Evolutionary conservation across 75 land plant genomes (phyloP).

Genomic region (Adiantum capillusveneris): DNA sequence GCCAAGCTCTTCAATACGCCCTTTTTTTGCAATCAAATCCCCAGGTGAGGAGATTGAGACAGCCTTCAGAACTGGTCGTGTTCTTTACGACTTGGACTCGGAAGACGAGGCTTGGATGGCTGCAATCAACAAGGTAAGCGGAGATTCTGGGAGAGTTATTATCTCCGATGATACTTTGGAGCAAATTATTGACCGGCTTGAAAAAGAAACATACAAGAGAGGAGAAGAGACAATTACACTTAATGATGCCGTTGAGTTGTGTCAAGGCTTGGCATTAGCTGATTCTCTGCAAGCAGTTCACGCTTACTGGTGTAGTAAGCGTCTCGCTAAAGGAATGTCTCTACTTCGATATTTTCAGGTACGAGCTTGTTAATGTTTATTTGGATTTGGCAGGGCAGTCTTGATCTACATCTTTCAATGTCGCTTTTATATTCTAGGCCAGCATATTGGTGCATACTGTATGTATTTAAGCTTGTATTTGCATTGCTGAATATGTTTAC

Average conservation of each 20-base stretch:
- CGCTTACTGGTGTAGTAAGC: slow-evolving; percentile 65
- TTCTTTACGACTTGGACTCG: slow-evolving; percentile 92
- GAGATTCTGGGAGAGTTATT: slow-evolving; percentile 9
- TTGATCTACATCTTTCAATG: background rate
- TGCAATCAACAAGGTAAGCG: slow-evolving; percentile 20
- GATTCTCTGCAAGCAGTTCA: slow-evolving; percentile 49
- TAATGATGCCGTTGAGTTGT: slow-evolving; percentile 32
- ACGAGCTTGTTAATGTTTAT: background rate
- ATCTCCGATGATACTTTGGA: slow-evolving; percentile 75
- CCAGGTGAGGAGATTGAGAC: slow-evolving; percentile 71
- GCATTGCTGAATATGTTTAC: too few species aligned
- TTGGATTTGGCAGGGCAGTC: slow-evolving; percentile 1
- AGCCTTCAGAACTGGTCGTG: slow-evolving; percentile 56
- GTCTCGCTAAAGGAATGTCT: slow-evolving; percentile 70
- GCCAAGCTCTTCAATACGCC: slow-evolving; percentile 42
- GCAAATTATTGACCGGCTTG: slow-evolving; percentile 74
- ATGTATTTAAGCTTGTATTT: too few species aligned
- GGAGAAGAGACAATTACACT: slow-evolving; percentile 43
- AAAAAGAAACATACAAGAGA: slow-evolving; percentile 57
- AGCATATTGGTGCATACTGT: too few species aligned
- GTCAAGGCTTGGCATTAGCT: slow-evolving; percentile 37
- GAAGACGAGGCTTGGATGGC: slow-evolving; percentile 82
- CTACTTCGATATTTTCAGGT: slow-evolving; percentile 95
- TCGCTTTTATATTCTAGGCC: background rate
- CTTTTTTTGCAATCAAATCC: slow-evolving; percentile 45